These are phyloP conservation scores for Plasmodium berghei DNA, from an alignment of 169 alveolate genomes.

Conservation along the genomic window DNA sequence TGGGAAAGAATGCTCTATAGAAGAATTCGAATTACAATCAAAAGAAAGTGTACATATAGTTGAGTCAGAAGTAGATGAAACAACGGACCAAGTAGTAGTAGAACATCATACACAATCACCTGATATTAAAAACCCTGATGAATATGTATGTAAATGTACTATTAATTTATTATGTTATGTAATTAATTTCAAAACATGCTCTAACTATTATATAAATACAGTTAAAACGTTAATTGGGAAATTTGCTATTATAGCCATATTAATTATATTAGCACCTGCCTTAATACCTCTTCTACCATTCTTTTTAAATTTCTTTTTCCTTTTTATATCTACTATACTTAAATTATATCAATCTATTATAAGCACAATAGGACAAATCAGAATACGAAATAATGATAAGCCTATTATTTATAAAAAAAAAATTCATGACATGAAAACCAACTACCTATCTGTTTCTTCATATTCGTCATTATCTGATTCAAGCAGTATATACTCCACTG, in stretches of 20 bases:
- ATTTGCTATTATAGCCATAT: constrained; percentile 37
- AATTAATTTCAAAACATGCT: constrained; percentile 38
- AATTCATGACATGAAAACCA: background rate
- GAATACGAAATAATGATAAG: background rate
- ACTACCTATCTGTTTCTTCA: constrained; percentile 27
- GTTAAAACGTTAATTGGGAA: constrained; percentile 22
- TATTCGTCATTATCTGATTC: constrained; percentile 34
- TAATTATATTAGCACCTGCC: constrained; percentile 63
- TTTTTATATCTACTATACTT: constrained; percentile 12
- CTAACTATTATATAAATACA: constrained; percentile 25
- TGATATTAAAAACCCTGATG: background rate
- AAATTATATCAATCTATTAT: constrained; percentile 19
- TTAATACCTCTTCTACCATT: constrained; percentile 67
- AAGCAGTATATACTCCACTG: constrained; percentile 38
- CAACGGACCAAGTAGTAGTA: constrained; percentile 9
- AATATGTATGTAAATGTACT: constrained; percentile 35
- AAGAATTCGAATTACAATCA: constrained; percentile 29
- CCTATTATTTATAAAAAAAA: background rate
- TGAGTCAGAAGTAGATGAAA: background rate
- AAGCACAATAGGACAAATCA: background rate
- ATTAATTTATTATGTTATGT: constrained; percentile 40
- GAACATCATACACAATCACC: background rate
- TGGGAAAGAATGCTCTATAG: constrained; percentile 47
- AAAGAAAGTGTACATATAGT: constrained; percentile 36
- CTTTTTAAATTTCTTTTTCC: constrained; percentile 29